A percentile compares a stretch with the other conserved stretches of the same genome.
These are phyloP conservation scores for Cordyceps cateniannulata DNA, from an alignment of 2,329 filamentous ascomycete genomes.

Conservation along the genomic window DNA sequence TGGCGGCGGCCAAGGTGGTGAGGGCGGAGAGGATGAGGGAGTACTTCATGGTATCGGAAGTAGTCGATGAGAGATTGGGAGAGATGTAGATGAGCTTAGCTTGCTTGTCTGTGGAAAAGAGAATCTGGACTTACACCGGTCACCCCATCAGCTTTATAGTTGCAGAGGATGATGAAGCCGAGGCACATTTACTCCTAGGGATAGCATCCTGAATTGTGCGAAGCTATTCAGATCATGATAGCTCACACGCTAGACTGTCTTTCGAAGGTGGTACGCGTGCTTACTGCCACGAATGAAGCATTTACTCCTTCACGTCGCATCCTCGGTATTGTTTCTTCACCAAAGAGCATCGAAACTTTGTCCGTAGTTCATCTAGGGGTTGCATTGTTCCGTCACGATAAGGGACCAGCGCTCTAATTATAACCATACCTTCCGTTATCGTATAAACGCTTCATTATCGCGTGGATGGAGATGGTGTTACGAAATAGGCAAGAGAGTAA, in stretches of 20 bases:
- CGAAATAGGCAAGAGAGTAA: constrained; percentile 6
- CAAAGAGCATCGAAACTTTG: not conserved
- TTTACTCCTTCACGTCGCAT: not conserved
- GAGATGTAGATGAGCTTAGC: not conserved
- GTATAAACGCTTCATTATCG: not conserved
- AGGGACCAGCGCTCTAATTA: not conserved
- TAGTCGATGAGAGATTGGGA: not conserved
- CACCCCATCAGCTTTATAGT: not conserved
- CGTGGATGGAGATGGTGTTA: not conserved
- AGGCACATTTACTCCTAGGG: not conserved
- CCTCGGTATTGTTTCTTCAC: not conserved
- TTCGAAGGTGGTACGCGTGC: constrained; percentile 5
- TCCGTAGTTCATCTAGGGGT: not conserved
- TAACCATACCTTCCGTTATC: not conserved
- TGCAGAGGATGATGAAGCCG: not conserved
- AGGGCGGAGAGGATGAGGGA: not conserved
- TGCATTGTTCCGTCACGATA: not conserved
- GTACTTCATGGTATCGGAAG: not conserved
- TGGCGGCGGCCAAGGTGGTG: not conserved
- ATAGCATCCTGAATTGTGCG: not conserved
- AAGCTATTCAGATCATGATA: not conserved
- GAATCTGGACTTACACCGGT: too few relatives aligned
- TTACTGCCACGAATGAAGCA: not conserved
- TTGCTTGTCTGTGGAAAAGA: too few relatives aligned
- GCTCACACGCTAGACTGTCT: not conserved